Evolutionary conservation across 2,329 filamentous ascomycete genomes (phyloP).

Genomic region (Cladophialophora yegresii): DNA sequence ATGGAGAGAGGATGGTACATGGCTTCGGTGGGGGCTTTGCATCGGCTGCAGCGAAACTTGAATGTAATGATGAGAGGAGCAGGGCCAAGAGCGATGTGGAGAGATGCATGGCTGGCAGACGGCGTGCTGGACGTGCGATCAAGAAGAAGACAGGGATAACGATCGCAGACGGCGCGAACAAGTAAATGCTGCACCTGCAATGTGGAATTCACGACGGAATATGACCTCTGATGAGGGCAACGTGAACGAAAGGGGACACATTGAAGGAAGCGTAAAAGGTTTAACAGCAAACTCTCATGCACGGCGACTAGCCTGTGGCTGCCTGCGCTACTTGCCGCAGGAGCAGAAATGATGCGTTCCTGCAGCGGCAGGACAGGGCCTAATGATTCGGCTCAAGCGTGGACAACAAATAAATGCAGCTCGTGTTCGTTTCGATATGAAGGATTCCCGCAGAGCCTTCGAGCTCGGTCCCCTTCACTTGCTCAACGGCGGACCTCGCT

Average conservation of each 20-base stretch:
- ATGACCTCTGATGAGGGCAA: background rate
- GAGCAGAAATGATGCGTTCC: background rate
- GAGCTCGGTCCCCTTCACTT: background rate
- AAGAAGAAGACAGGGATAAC: background rate
- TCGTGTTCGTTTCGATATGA: background rate
- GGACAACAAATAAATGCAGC: background rate
- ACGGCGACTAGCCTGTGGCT: slow-evolving; percentile 3
- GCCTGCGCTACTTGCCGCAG: slow-evolving; percentile 3
- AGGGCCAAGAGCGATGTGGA: slow-evolving; percentile 37
- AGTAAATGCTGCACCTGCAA: slow-evolving; percentile 14
- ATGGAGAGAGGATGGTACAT: slow-evolving; percentile 64
- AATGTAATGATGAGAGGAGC: slow-evolving; percentile 40
- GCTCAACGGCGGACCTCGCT: background rate
- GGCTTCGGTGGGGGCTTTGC: slow-evolving; percentile 52
- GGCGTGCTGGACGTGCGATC: background rate
- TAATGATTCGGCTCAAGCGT: background rate
- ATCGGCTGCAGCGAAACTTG: slow-evolving; percentile 43
- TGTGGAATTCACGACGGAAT: background rate
- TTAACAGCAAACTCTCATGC: background rate
- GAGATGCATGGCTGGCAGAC: slow-evolving; percentile 24
- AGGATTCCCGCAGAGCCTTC: background rate
- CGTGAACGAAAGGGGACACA: slow-evolving; percentile 1
- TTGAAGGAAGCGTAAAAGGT: slow-evolving; percentile 6
- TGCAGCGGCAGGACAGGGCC: slow-evolving; percentile 3
- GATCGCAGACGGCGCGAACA: slow-evolving; percentile 10